These are phyloP conservation scores for Coemansia sp. DNA, from an alignment of 192 early-diverging fungal species.

Conservation along the genomic window DNA sequence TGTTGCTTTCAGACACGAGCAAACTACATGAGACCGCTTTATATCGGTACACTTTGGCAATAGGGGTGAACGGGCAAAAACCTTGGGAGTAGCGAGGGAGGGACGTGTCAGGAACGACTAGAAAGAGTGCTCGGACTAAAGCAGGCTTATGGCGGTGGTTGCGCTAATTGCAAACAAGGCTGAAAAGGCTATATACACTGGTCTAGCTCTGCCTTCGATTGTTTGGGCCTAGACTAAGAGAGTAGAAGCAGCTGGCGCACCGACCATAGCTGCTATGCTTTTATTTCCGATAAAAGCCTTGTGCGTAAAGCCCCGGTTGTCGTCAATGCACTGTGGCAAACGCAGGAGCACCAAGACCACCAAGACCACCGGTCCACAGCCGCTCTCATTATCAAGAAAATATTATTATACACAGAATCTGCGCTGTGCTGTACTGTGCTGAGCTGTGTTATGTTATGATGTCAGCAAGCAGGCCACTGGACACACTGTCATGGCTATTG, in stretches of 20 bases:
- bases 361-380: slow-evolving; percentile 4
- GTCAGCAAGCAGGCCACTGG: neutral
- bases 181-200: neutral
- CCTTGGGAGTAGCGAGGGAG: neutral
- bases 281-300: neutral
- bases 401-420: neutral
- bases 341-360: neutral
- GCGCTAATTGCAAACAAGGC: neutral
- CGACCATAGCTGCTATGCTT: neutral
- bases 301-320: neutral
- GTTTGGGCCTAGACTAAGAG: neutral
- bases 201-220: neutral
- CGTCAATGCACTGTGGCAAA: neutral
- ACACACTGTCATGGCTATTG: neutral
- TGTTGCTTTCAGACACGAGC: neutral
- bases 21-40: neutral
- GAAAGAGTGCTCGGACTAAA: neutral
- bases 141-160: neutral
- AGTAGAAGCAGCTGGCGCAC: neutral
- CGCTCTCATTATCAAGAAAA: slow-evolving; percentile 8
- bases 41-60: neutral
- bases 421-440: neutral
- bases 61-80: neutral
- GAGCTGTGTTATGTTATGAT: neutral
- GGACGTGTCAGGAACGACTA: neutral